A percentile compares a stretch with the other conserved stretches of the same genome.
phyloP scores from a whole-genome alignment of 2,329 filamentous ascomycete genomes.

The Monosporascus sp. region DNA sequence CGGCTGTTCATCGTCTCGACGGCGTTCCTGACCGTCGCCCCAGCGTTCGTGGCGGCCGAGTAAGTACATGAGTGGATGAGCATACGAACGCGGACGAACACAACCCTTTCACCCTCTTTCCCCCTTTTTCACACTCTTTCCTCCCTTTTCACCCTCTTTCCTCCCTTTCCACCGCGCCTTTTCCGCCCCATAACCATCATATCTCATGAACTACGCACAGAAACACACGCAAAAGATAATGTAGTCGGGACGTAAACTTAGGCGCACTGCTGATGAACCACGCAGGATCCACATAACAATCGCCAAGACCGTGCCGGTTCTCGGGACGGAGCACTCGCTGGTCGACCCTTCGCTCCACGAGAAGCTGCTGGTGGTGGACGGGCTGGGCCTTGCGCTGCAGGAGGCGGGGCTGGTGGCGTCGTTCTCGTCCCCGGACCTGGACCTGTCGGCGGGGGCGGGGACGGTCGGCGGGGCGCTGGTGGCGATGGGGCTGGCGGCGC shows the following conservation, averaged over 20 bases:
- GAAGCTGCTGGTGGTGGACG: constrained; percentile 21
- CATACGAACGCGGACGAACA: no score
- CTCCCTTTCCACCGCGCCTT: no score
- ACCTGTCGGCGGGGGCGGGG: not conserved
- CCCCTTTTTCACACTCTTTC: no score
- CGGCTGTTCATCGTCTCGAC: constrained; percentile 17
- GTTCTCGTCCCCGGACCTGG: constrained; percentile 15
- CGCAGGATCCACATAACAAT: constrained; percentile 24
- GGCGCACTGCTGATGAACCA: constrained; percentile 5
- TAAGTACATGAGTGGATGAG: constrained; percentile 5
- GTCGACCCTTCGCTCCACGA: constrained; percentile 18
- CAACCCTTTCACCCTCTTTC: no score
- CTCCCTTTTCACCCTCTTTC: no score
- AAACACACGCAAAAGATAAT: no score
- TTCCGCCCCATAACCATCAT: no score
- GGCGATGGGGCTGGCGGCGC: constrained; percentile 20
- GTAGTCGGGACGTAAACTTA: not conserved
- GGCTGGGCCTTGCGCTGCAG: constrained; percentile 21
- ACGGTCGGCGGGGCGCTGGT: constrained; percentile 16
- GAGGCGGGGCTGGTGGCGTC: constrained; percentile 21
- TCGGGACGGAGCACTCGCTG: constrained; percentile 26
- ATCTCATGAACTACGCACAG: no score
- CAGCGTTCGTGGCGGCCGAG: constrained; percentile 23
- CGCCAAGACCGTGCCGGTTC: constrained; percentile 17
- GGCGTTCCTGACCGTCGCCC: constrained; percentile 21